A percentile compares a stretch with the other conserved stretches of the same genome.
Evolutionary conservation across 345 rosid genomes (phyloP).

Genomic region (Citrus medica): DNA sequence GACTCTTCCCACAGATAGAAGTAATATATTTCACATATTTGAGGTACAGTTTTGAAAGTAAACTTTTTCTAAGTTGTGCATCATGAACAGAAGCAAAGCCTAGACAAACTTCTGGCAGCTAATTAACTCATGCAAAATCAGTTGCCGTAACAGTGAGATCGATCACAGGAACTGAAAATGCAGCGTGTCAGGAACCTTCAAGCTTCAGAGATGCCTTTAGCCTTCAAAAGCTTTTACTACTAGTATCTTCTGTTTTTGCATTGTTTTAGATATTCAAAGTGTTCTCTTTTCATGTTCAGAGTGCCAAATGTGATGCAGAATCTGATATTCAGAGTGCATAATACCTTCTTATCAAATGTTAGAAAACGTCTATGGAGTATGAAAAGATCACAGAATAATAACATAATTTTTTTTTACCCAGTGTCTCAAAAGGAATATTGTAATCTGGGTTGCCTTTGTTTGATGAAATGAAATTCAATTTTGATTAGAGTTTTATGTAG

Average conservation of each 20-base stretch:
- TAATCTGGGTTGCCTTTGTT: not conserved
- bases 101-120: not conserved
- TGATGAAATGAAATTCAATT: not conserved
- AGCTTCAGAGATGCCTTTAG: not conserved
- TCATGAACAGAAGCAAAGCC: not conserved
- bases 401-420: not conserved
- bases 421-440: not conserved
- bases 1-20: conserved; percentile 2
- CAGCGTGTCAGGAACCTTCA: conserved; percentile 2
- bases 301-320: not conserved
- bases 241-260: not conserved
- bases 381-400: not conserved
- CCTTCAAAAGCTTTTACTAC: not conserved
- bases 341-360: not conserved
- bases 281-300: too few species aligned
- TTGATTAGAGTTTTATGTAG: not conserved
- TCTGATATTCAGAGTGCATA: conserved; percentile 3
- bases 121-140: not conserved
- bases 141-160: not conserved
- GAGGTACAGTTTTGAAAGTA: not conserved
- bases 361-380: not conserved
- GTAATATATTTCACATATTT: not conserved
- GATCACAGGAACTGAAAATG: not conserved
- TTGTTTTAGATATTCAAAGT: not conserved
- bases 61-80: not conserved